Base-by-base conservation (phyloP, 2,329 filamentous ascomycete species). In the Elsinoe batatas region DNA sequence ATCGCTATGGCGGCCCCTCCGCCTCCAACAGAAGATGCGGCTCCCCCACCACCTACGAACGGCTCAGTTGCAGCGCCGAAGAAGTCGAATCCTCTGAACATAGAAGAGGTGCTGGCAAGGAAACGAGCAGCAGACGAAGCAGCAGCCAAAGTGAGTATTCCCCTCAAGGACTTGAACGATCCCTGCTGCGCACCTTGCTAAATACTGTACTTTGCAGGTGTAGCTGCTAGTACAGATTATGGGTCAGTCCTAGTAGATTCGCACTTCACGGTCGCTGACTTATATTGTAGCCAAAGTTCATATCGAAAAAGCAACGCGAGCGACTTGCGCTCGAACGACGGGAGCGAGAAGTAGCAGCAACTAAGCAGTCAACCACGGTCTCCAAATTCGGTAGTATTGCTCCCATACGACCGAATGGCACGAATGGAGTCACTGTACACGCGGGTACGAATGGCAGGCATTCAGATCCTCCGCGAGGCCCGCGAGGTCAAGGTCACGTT, bases 51-150 rank as follows among this genome's bases (percentile, higher is more conserved):
- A 3, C 57, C 53, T 4, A 43, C 20, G 3, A 51, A 53, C 79
- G 76, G 76, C 76, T 74, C 11, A 63, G 53, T 59, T 7, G 56
- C 71, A 59, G 63, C 65, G 58, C 56, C 55, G 36, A 62, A 43
- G 53, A 71, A 58, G 72, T 72, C 61, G 60, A 71, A 64, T 64
- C 87, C 87, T 7, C 74, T 95, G 47, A 91, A 88, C 67, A 84
- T 95, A 56, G 90, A 95, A 70, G 87, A 95, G 63, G 79, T 95
- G 3, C 72, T 95, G 18, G 82, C 83, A 62, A 86, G 91, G 72
- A 94, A 94, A 76, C 88, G 87, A 67, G 88, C 88, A 59, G 85
- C 87, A 26, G 88, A 93, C 71, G 87, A 86, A 35, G 88, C 86
- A 13, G 85, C 88, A 8, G 80, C 88, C 56, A 95, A 93, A 72